These are phyloP conservation scores for Favolaschia claudopus DNA, from an alignment of 768 basidiomycete genomes.

Conservation along the genomic window DNA sequence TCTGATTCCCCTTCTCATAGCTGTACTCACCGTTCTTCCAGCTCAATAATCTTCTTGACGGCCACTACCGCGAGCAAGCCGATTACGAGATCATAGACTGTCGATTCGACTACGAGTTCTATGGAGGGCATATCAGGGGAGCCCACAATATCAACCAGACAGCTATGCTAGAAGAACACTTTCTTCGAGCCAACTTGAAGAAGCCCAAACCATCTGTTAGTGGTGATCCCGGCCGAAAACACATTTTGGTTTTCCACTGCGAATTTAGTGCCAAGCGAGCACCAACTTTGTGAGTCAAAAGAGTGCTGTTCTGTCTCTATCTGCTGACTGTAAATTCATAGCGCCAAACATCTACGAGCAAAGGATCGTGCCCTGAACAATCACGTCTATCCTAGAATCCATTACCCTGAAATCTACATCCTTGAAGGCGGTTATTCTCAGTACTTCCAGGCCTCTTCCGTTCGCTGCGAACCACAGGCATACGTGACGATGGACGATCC, in stretches of 20 bases:
- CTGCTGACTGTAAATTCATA: constrained; percentile 36
- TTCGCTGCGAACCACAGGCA: constrained; percentile 78
- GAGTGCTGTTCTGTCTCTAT: background rate
- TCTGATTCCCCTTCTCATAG: constrained; percentile 7
- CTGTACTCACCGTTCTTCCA: constrained; percentile 40
- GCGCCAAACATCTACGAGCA: constrained; percentile 92
- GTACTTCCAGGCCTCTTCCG: constrained; percentile 75
- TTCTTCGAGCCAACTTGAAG: constrained; percentile 64
- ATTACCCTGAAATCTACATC: constrained; percentile 97
- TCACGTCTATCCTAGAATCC: constrained; percentile 88
- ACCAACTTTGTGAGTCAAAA: constrained; percentile 83
- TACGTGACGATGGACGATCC: constrained; percentile 98
- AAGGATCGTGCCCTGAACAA: constrained; percentile 91
- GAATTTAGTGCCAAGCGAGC: constrained; percentile 96
- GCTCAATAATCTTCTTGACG: constrained; percentile 83
- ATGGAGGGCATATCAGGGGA: constrained; percentile 91
- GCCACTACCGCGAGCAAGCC: constrained; percentile 66
- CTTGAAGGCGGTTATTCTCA: constrained; percentile 95
- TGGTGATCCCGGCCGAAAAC: constrained; percentile 78
- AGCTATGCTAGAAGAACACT: constrained; percentile 77
- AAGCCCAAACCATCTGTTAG: constrained; percentile 77
- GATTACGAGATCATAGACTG: constrained; percentile 91
- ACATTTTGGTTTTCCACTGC: constrained; percentile 94
- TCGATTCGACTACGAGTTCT: constrained; percentile 96
- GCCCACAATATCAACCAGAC: constrained; percentile 93